Evolutionary conservation across 2,329 filamentous ascomycete genomes (phyloP), one percentile per base, ranked within the genome.

Genomic region (Dactylellina parvicollis): DNA sequence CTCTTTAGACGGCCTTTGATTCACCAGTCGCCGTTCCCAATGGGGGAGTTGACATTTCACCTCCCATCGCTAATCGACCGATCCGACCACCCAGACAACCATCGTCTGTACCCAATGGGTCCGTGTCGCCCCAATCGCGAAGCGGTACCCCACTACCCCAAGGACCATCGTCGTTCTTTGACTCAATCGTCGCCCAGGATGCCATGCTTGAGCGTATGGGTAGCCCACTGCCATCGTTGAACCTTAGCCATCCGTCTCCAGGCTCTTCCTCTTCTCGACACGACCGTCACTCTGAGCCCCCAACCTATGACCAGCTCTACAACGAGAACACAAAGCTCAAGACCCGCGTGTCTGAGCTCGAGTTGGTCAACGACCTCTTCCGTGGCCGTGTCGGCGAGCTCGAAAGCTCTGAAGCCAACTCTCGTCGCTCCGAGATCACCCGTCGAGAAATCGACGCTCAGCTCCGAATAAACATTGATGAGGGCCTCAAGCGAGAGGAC

Each of bases 301-400:
- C 80, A 36, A 75, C 86, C 69, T 86, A 87, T 65, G 91, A 96
- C 79, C 89, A 91, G 73, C 86, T 96, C 22, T 47, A 92, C 57
- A 89, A 90, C 1, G 87, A 89, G 74, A 96, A 96, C 80, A 91
- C 91, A 3, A 90, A 89, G 55, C 85, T 98, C n/a, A 96, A 96
- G 82, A 99, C 95, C 0, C 89, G 95, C 42, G 94, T 99, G 32
- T 95, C 90, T 77, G 95, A 99, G 81, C 86, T 99, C 22, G 95
- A 99, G 80, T 87, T 99, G 57, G 97, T 99, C 83, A 97, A 93
- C 78, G 90, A 91, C 79, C 84, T 93, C 46, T 92, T 92, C 80
- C 85, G 89, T 55, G 89, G 89, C 36, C 87, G 90, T 9, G 88
- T 97, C 40, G 81, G 88, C 79, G 85, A 95, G 79, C 84, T 95